phyloP scores from a whole-genome alignment of 83 land plant species.

The Picea abies region DNA sequence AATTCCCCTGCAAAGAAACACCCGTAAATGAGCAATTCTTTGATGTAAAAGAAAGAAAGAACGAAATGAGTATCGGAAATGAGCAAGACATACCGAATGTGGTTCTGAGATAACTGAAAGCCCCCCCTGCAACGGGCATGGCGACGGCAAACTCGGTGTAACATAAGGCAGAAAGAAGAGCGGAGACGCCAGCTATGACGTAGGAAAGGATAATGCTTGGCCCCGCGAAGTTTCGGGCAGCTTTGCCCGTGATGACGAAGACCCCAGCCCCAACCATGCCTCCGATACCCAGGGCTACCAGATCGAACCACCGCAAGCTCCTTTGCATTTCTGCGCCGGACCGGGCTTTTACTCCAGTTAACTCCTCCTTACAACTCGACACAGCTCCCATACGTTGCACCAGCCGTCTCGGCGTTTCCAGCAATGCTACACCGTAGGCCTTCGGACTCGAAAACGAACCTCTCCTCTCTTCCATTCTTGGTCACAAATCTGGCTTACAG shows the following conservation, averaged over 20 bases:
- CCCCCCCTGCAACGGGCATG: conserved; percentile 83
- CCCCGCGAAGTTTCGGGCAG: conserved; percentile 63
- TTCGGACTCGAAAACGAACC: conserved; percentile 48
- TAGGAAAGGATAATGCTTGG: conserved; percentile 76
- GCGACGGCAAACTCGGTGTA: conserved; percentile 96
- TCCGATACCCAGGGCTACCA: conserved; percentile 63
- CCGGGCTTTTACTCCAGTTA: conserved; percentile 35
- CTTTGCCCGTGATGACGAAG: conserved; percentile 79
- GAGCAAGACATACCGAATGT: not conserved
- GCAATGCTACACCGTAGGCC: conserved; percentile 13
- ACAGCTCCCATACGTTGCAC: not conserved
- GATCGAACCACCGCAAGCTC: conserved; percentile 72
- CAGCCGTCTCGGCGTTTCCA: conserved; percentile 59
- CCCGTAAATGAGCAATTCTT: not conserved
- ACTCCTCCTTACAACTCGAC: conserved; percentile 63
- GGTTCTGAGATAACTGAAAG: no score
- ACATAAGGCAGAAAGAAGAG: conserved; percentile 59
- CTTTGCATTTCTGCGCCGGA: conserved; percentile 41
- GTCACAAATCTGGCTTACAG: no score
- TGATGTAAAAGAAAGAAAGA: no score
- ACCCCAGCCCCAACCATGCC: conserved; percentile 44
- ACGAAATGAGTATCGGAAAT: no score
- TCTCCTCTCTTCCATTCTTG: no score
- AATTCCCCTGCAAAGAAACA: no score
- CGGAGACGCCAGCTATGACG: conserved; percentile 63